Evolutionary conservation across 106 monocot species (phyloP), one percentile per base, ranked within the genome.

Genomic region (Dendrobium huoshanense): DNA sequence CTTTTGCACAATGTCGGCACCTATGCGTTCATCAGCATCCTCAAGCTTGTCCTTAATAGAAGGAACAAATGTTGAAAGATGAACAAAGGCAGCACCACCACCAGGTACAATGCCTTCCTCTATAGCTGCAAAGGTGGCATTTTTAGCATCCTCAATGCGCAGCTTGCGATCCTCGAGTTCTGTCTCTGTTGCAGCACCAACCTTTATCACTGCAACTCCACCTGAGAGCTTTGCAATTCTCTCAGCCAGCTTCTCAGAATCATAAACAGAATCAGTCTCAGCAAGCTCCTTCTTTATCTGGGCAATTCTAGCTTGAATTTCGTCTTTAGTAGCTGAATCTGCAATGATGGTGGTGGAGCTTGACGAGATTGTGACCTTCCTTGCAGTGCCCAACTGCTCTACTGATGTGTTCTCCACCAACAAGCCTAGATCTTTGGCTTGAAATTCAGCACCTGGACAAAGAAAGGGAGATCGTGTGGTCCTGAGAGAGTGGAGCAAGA

Each of bases 81-180:
- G 92, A 72, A 95, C 89, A 82, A 81, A 88, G 17, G 95, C 92
- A 65, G 90, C 88, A 74, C 95, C 95, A 31, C 95, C 92, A 16
- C 95, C 95, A 54, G 92, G 92, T 5, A 95, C 95, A 80, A 95
- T 92, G n/a, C 95, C 95, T 80, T 95, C 95, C 83, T 95, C 95
- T 40, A 95, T 89, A 42, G 92, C 95, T 27, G 95, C 95, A 84
- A 92, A 92, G 27, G 95, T 95, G 42, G 95, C 95, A 90, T 95
- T 95, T 84, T 92, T 90, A 2, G 95, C 95, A 80, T 95, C 95
- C 87, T 95, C 95, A 11, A 95, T 83, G 1, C 95, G 88, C 51
- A 95, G 90, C 81, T 95, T 95, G 41, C 92, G 88, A 67, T 95
- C 95, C 80, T 95, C 92, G 25, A 95, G 92, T 79, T 95, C 95